Evolutionary conservation across 169 alveolate species (phyloP).

Genomic region (Fabrea salina): DNA sequence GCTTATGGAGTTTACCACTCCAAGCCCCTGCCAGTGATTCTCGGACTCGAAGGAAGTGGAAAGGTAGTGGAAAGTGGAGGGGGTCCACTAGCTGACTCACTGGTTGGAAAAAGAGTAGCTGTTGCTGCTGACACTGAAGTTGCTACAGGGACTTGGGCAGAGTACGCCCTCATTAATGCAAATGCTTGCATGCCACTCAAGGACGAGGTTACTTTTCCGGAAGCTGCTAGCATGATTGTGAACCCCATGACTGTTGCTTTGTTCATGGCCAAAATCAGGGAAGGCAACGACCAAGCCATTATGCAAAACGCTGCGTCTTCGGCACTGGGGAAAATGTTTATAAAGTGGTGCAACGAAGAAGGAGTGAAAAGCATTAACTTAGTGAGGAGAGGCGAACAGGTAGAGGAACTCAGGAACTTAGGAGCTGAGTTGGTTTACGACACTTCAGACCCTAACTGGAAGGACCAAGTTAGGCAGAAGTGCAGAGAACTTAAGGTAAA

Average conservation of each 20-base stretch:
- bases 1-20: not conserved
- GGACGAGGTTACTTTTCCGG: not conserved
- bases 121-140: not conserved
- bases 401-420: not conserved
- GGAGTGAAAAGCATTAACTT: not conserved
- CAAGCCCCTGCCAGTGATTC: not conserved
- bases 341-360: not conserved
- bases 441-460: slow-evolving; percentile 3
- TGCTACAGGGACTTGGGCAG: not conserved
- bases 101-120: slow-evolving; percentile 17
- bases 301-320: slow-evolving; percentile 26
- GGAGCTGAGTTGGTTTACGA: slow-evolving; percentile 27
- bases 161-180: not conserved
- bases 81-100: slow-evolving; percentile 2
- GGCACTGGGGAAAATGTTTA: not conserved
- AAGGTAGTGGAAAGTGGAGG: slow-evolving; percentile 15
- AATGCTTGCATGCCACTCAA: not conserved
- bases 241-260: slow-evolving; percentile 25
- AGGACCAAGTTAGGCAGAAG: not conserved
- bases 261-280: not conserved
- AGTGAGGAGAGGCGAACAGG: slow-evolving; percentile 28
- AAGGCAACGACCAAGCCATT: not conserved
- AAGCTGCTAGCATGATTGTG: slow-evolving; percentile 4
- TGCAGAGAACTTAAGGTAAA: not conserved
- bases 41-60: slow-evolving; percentile 19